Base-by-base conservation (phyloP, 1,139 yeast genomes). In the Debaryomyces subglobosus region DNA sequence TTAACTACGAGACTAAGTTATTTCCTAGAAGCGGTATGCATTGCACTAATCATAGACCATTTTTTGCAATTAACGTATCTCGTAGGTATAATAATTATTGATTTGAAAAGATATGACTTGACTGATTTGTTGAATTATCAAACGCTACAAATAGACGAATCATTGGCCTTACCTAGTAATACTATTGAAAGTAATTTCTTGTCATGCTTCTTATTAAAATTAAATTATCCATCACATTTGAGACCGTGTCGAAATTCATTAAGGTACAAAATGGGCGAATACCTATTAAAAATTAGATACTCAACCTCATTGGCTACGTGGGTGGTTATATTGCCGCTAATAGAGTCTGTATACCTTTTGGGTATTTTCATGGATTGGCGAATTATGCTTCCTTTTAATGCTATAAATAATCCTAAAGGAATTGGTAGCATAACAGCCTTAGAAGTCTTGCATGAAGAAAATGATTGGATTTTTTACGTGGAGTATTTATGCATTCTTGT, bases 41-140 rank as follows among this genome's bases (percentile, higher is more conserved):
- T 75, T 33, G 76, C 84, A 0, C 58, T 86, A 25, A 34, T 79
- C 1, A 63, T 85, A 36, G 90, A 86, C 56, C 83, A 81, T 55
- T 49, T 77, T 3, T 65, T 89, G 42, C 90, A 85, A 55, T 59
- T 82, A 45, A 80, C 92, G 0, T 87, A 74, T 61, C 79, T 87
- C 51, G 71, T 84, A 1, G 84, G 91, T 0, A 80, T 86, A 0
- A 66, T 88, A 15, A 76, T 85, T 25, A 78, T 89, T 40, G 96
- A 89, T 65, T 68, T 85, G 42, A 78, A 83, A 40, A 74, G 90
- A 48, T 64, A 78, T 36, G 91, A 86, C 57, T 70, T 86, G 18
- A 79, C 80, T 9, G 89, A 84, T 51, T 62, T 83, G 32, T 57
- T 81, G 18, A 45, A 44, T 15, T 29, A 23, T 12, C 35, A 46